Evolutionary conservation across 768 basidiomycete species (phyloP), one percentile per base, ranked within the genome.

Genomic region (Ephemerocybe angulata): DNA sequence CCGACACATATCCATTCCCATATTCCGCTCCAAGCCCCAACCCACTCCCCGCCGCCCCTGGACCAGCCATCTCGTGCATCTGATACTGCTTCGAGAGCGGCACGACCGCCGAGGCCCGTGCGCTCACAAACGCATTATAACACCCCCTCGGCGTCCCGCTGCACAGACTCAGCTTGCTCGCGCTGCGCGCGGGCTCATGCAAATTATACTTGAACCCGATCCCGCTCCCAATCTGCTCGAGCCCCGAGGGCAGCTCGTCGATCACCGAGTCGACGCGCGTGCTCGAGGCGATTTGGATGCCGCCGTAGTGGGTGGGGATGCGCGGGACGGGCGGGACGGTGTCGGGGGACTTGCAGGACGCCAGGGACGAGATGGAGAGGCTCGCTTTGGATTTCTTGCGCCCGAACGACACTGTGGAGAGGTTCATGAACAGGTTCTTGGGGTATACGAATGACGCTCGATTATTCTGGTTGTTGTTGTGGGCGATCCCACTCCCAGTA

Each of bases 181-280:
- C 68, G n/a, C 28, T 55, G 19, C 41, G 17, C 12, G 21, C 38
- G 30, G 62, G 53, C 21, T 72, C 72, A 4, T n/a, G n/a, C n/a
- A 71, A 50, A 29, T 60, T 71, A 62, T 76, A 77, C 25, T 69
- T 77, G 61, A 77, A 83, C 5, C 80, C 80, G 47, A 82, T 83
- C 22, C 84, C 80, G 29, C 72, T 74, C 21, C 80, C 80, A 37
- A 78, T 75, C 38, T 77, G 74, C 63, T 76, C 72, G 19, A 79
- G 53, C 2, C 77, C 78, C 62, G 17, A 63, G 63, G 25, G 60
- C 56, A 17, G 63, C 29, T 24, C 62, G 52, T 24, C 67, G 57
- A n/a, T n/a, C n/a, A n/a, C n/a, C n/a, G n/a, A n/a, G n/a, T n/a
- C n/a, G n/a, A n/a, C n/a, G n/a, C n/a, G n/a, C n/a, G n/a, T n/a